phyloP scores from a whole-genome alignment of 1,284 basidiomycete species.

The Trichosporon sp. region DNA sequence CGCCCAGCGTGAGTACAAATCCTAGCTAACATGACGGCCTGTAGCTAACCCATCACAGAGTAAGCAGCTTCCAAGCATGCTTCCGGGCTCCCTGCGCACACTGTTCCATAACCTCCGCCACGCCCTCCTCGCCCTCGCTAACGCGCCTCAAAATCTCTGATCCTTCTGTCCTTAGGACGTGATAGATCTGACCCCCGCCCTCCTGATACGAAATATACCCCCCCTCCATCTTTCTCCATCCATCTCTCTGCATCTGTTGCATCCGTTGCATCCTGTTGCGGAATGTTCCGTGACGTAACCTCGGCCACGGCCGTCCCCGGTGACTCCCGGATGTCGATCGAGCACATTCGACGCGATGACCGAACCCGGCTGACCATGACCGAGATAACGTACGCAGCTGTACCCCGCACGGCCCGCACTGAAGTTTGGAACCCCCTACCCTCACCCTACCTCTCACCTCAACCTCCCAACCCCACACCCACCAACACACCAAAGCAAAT shows the following conservation, averaged over 20 bases:
- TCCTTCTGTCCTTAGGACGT: background rate
- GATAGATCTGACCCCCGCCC: background rate
- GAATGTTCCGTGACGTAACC: background rate
- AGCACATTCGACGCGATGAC: constrained; percentile 7
- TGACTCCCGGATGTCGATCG: background rate
- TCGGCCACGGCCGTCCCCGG: background rate
- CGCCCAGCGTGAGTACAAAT: constrained; percentile 56
- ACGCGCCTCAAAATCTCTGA: background rate
- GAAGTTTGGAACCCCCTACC: background rate
- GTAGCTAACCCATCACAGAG: constrained; percentile 29
- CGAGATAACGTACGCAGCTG: background rate
- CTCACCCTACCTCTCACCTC: background rate
- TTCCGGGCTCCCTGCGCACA: background rate
- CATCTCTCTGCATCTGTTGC: background rate
- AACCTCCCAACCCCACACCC: background rate
- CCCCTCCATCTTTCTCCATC: background rate
- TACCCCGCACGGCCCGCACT: background rate
- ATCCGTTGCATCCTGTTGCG: background rate
- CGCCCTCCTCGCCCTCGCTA: background rate
- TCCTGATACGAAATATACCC: constrained; percentile 14
- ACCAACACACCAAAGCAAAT: no score
- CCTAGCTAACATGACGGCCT: background rate
- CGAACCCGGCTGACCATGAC: constrained; percentile 5
- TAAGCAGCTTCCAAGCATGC: constrained; percentile 24
- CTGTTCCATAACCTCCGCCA: background rate